Conservation (phyloP, 2,329 filamentous ascomycete genomes). For the Fusarium liriodendri region DNA sequence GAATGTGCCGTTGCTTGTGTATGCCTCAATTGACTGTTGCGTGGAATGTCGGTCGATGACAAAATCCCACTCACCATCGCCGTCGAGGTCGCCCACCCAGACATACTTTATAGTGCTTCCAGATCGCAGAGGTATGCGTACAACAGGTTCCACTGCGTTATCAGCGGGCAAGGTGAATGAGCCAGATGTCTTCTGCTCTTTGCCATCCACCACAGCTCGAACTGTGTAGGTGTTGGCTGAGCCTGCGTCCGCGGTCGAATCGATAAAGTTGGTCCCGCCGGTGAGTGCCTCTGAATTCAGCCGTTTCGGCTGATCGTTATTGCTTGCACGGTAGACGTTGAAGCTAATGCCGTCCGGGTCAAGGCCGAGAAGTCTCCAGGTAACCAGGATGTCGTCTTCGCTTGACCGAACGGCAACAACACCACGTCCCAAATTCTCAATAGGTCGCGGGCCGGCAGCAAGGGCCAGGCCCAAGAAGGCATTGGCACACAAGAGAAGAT, state of each 20-base stretch:
- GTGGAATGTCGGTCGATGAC: constrained; percentile 35
- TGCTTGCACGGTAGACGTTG: constrained; percentile 31
- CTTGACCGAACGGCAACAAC: constrained; percentile 37
- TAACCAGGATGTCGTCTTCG: constrained; percentile 21
- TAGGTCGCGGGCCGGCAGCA: background rate
- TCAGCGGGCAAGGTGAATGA: constrained; percentile 25
- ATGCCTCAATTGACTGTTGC: constrained; percentile 27
- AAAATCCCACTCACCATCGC: constrained; percentile 39
- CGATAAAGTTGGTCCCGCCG: constrained; percentile 36
- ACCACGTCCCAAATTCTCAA: constrained; percentile 36
- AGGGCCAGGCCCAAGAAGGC: background rate
- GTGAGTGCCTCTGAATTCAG: constrained; percentile 29
- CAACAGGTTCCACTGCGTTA: constrained; percentile 9
- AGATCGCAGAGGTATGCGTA: constrained; percentile 31
- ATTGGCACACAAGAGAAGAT: background rate
- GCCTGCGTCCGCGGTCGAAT: constrained; percentile 13
- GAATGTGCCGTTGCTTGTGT: constrained; percentile 29
- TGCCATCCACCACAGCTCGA: constrained; percentile 24
- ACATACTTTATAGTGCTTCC: constrained; percentile 36
- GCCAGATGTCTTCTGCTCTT: constrained; percentile 19
- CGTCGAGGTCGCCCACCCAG: constrained; percentile 41
- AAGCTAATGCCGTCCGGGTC: constrained; percentile 34
- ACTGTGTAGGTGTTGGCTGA: constrained; percentile 35
- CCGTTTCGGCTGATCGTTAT: background rate
- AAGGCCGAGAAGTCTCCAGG: constrained; percentile 38